Evolutionary conservation across 2,329 filamentous ascomycete genomes (phyloP), one percentile per base, ranked within the genome.

Genomic region (Colletotrichum sansevieriae): DNA sequence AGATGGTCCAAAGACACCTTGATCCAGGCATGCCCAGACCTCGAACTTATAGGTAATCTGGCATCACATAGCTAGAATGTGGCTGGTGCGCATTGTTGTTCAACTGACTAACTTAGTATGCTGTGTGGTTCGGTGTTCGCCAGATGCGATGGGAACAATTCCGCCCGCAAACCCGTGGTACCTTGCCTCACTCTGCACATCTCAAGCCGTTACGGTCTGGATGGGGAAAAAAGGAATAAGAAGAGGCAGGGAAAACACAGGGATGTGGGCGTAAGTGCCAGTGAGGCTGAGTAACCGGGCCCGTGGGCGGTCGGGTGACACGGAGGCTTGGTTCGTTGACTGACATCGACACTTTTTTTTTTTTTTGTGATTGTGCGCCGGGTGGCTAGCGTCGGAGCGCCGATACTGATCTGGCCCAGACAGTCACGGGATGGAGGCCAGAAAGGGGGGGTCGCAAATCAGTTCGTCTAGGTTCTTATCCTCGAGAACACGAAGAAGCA

Each of bases 81-180:
- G 29, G 35, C 35, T 39, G 35, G 11, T 4, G 37, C 37, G 37
- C 37, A 39, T 39, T 11, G 11, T 9, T 29, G 33, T 35, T 52
- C n/a, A 25, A n/a, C 52, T 37, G 20, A 55, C 15, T 29, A 22
- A 39, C 20, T 20, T 18, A 55, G 13, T 37, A 29, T 20, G 22
- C 52, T 39, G 37, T 9, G 37, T 15, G 49, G 49, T 55, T 55
- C 57, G 57, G 57, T 44, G 33, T 51, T 60, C 57, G 57, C 57
- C 33, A 41, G 44, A 29, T 10, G 39, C 7, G 7, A 59, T 41
- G 25, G 46, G 11, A 29, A 35, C 15, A 52, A 10, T 29, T n/a
- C 35, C 59, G 57, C 57, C 57, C 57, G 44, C 57, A 60, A 29
- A 51, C 33, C 57, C 57, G 57, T 60, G 44, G 41, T 60, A n/a